A percentile compares a stretch with the other conserved stretches of the same genome.
phyloP scores from a whole-genome alignment of 192 early-diverging fungal genomes.

The Linnemannia zychae region DNA sequence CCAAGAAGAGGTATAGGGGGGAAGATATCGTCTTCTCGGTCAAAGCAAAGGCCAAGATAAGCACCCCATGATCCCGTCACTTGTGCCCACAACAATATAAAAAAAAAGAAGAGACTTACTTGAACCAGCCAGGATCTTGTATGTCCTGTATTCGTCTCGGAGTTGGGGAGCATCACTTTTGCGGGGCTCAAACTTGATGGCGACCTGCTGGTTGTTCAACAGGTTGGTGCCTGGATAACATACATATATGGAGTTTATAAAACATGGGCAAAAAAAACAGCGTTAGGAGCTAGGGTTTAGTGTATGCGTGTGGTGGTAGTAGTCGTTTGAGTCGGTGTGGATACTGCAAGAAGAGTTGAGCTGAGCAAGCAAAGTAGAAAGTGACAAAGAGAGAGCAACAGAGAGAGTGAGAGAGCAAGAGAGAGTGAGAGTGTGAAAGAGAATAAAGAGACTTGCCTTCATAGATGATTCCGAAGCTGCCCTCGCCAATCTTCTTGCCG shows the following conservation, averaged over 20 bases:
- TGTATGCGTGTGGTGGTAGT: no score
- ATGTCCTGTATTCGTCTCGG: conserved; percentile 95
- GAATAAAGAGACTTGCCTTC: conserved; percentile 79
- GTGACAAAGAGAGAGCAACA: no score
- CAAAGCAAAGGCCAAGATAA: no score
- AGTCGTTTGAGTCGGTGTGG: no score
- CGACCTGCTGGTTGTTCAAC: conserved; percentile 91
- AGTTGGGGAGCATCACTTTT: conserved; percentile 98
- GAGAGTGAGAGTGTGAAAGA: neutral
- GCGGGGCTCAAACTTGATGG: conserved; percentile 97
- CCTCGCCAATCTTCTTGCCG: conserved; percentile 97
- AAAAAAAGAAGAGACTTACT: conserved; percentile 42
- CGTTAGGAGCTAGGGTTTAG: neutral
- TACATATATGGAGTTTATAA: no score
- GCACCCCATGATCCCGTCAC: neutral
- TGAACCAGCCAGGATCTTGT: conserved; percentile 90
- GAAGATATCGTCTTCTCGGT: no score
- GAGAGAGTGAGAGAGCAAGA: no score
- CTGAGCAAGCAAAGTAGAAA: neutral
- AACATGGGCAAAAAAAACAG: neutral
- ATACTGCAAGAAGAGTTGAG: no score
- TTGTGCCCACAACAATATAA: no score
- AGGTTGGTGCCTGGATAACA: conserved; percentile 79
- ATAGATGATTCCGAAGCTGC: conserved; percentile 98
- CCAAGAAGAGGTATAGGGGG: neutral